phyloP scores from a whole-genome alignment of 768 basidiomycete genomes.

The Tulasnella sp. region DNA sequence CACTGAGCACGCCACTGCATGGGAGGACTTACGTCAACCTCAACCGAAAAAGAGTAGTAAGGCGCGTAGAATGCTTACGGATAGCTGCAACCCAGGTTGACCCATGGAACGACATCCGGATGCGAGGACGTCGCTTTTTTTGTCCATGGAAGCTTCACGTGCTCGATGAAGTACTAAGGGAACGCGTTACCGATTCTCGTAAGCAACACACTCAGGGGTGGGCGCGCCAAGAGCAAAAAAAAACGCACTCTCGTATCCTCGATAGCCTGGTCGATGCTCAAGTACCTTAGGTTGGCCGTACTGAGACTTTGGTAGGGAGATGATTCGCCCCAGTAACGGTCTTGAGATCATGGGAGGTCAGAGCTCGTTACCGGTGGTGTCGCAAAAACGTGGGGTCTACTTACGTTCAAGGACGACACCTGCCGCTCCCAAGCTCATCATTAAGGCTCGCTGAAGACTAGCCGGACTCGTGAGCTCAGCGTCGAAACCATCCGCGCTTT shows the following conservation, averaged over 20 bases:
- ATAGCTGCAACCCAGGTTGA: not conserved
- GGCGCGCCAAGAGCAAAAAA: too few relatives aligned
- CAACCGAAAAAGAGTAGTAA: not conserved
- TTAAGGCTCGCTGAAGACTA: not conserved
- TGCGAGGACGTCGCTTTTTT: too few relatives aligned
- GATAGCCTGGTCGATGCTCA: constrained; percentile 7
- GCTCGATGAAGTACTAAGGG: too few relatives aligned
- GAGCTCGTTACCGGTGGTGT: not conserved
- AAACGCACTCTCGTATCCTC: constrained; percentile 15
- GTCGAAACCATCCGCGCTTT: constrained; percentile 10
- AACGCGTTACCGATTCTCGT: too few relatives aligned
- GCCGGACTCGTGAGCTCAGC: not conserved
- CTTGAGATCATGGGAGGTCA: not conserved
- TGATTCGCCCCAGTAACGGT: constrained; percentile 24
- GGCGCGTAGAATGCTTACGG: too few relatives aligned
- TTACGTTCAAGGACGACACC: constrained; percentile 29
- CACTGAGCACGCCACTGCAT: constrained; percentile 15
- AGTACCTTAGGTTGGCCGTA: constrained; percentile 14
- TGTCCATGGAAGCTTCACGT: too few relatives aligned
- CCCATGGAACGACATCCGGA: not conserved
- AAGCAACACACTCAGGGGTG: too few relatives aligned
- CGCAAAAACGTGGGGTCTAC: not conserved
- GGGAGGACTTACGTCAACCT: not conserved
- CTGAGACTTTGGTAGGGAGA: constrained; percentile 12
- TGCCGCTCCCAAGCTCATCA: constrained; percentile 20